phyloP scores from a whole-genome alignment of 2,329 filamentous ascomycete species.

The Verticillium nubilum region DNA sequence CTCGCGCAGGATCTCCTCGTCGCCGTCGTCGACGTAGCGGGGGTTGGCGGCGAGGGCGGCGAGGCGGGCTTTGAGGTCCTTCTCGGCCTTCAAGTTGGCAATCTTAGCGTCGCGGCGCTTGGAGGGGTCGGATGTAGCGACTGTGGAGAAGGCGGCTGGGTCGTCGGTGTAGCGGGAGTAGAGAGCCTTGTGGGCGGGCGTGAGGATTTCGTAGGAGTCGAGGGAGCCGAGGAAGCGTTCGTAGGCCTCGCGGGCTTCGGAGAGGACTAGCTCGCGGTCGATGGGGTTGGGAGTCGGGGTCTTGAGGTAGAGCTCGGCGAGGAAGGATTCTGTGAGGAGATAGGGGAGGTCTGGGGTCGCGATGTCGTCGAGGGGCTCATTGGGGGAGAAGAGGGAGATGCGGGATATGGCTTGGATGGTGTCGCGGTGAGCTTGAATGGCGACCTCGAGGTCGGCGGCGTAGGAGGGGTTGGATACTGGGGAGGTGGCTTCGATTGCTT shows the following conservation, averaged over 20 bases:
- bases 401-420: conserved; percentile 64
- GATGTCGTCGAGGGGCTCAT: conserved; percentile 84
- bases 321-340: conserved; percentile 68
- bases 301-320: conserved; percentile 74
- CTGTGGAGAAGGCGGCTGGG: conserved; percentile 66
- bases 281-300: conserved; percentile 45
- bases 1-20: conserved; percentile 79
- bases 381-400: conserved; percentile 81
- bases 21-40: conserved; percentile 62
- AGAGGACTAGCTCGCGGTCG: conserved; percentile 59
- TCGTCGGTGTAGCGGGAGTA: conserved; percentile 70
- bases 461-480: conserved; percentile 41
- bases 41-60: conserved; percentile 47
- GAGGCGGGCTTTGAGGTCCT: conserved; percentile 76
- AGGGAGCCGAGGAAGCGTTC: conserved; percentile 72
- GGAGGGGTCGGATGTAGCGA: conserved; percentile 47
- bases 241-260: conserved; percentile 62
- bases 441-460: conserved; percentile 59
- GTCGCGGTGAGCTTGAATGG: conserved; percentile 67
- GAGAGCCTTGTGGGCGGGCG: conserved; percentile 57
- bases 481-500: conserved; percentile 59
- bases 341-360: conserved; percentile 82
- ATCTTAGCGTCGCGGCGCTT: conserved; percentile 80
- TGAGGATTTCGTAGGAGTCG: conserved; percentile 73
- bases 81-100: conserved; percentile 76